Conservation (phyloP, 2,329 filamentous ascomycete species). For the Didymellaceae sp. region DNA sequence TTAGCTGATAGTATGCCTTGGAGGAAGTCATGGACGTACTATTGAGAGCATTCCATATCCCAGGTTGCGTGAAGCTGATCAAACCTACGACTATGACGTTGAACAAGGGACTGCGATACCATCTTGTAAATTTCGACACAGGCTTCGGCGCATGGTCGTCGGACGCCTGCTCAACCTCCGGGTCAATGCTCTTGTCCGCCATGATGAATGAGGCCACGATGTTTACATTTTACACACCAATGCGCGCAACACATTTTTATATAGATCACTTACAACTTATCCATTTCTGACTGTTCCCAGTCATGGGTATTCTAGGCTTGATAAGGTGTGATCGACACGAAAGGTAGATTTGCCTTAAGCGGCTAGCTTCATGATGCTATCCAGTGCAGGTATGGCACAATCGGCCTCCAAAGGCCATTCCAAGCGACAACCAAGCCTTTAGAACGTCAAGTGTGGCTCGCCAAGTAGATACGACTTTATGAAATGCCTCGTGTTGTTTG, state of each 20-base stretch:
- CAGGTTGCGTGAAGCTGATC: constrained; percentile 55
- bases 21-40: constrained; percentile 29
- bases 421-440: constrained; percentile 1
- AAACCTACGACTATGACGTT: constrained; percentile 56
- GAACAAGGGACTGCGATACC: constrained; percentile 56
- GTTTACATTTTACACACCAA: not conserved
- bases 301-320: not conserved
- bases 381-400: constrained; percentile 2
- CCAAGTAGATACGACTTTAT: not conserved
- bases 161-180: constrained; percentile 15
- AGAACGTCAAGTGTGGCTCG: not conserved
- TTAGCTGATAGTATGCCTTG: not conserved
- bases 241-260: not conserved
- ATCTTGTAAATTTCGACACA: constrained; percentile 30
- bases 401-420: not conserved
- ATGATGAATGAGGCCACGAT: constrained; percentile 5
- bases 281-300: not conserved
- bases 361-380: constrained; percentile 7
- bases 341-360: not conserved
- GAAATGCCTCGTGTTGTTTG: not conserved
- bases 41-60: constrained; percentile 58
- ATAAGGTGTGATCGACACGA: constrained; percentile 7
- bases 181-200: constrained; percentile 25
- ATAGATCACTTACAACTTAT: not conserved
- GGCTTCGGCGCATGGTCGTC: constrained; percentile 10